These are phyloP conservation scores for Penicillium sp. DNA, from an alignment of 2,329 filamentous ascomycete species.

Conservation along the genomic window DNA sequence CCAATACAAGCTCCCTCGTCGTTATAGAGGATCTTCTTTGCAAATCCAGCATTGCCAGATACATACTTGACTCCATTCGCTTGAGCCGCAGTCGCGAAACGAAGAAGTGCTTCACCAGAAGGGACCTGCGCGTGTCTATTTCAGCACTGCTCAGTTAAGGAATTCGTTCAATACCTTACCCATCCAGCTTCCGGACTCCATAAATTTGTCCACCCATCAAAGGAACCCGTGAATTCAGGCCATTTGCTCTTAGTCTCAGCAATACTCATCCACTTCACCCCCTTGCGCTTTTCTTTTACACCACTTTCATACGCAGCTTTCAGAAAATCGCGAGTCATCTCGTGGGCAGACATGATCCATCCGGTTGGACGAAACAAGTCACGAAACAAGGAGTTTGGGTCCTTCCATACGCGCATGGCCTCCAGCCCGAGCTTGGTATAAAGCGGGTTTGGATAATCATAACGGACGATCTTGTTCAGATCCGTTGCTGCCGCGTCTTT, in stretches of 20 bases:
- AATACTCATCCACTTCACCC: neutral
- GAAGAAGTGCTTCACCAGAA: neutral
- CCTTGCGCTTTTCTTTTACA: conserved; percentile 6
- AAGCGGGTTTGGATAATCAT: conserved; percentile 23
- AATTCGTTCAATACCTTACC: neutral
- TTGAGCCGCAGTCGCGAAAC: conserved; percentile 4
- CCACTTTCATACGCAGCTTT: neutral
- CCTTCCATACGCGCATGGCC: conserved; percentile 14
- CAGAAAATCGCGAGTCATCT: neutral
- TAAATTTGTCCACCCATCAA: conserved; percentile 23
- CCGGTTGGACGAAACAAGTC: conserved; percentile 21
- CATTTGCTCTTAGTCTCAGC: neutral
- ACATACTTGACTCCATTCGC: conserved; percentile 18
- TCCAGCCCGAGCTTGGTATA: conserved; percentile 21
- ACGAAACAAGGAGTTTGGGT: conserved; percentile 10
- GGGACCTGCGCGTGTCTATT: neutral
- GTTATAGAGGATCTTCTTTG: neutral
- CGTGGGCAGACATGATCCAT: conserved; percentile 9
- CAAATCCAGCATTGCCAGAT: neutral
- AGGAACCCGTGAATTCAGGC: conserved; percentile 13
- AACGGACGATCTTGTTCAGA: conserved; percentile 24
- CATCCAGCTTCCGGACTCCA: conserved; percentile 24
- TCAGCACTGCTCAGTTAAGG: neutral
- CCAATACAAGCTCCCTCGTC: conserved; percentile 8
- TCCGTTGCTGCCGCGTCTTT: conserved; percentile 22